Evolutionary conservation across 2,329 filamentous ascomycete genomes (phyloP).

Genomic region (Remersonia thermophila): DNA sequence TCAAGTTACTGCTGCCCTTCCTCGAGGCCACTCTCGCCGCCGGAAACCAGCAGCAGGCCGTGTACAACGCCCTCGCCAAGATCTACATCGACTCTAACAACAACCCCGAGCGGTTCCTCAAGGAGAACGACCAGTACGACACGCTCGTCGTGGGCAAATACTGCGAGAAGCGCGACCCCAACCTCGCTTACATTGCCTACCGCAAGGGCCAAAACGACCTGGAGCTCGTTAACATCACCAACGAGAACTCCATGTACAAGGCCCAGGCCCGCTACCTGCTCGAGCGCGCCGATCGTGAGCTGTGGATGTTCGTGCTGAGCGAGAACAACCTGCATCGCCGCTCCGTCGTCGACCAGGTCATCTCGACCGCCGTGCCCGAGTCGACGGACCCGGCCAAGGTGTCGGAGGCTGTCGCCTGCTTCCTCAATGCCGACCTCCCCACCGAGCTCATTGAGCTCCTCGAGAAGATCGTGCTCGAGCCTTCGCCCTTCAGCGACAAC

Average conservation of each 20-base stretch:
- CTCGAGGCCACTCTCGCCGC: conserved; percentile 79
- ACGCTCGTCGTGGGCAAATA: conserved; percentile 89
- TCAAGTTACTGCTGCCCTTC: conserved; percentile 93
- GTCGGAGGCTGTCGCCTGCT: conserved; percentile 83
- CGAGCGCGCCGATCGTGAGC: conserved; percentile 75
- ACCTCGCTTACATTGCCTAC: conserved; percentile 89
- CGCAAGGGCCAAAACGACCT: conserved; percentile 94
- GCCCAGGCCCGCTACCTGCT: conserved; percentile 93
- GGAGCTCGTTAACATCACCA: conserved; percentile 94
- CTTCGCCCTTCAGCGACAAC: conserved; percentile 97
- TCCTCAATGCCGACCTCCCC: conserved; percentile 82
- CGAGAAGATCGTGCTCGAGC: conserved; percentile 99
- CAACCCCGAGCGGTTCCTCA: conserved; percentile 92
- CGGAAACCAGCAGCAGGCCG: conserved; percentile 90
- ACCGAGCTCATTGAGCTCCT: conserved; percentile 91
- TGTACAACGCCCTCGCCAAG: conserved; percentile 95
- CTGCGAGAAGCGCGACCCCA: conserved; percentile 96
- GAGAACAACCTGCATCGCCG: conserved; percentile 92
- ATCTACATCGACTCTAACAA: conserved; percentile 99
- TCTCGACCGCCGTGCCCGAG: conserved; percentile 86
- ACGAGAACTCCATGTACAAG: conserved; percentile 99
- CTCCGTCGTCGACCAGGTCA: conserved; percentile 91
- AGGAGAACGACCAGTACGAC: conserved; percentile 95
- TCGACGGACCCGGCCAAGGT: conserved; percentile 90
- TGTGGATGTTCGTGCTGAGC: conserved; percentile 91